Percentiles rank a stretch among this genome's conserved stretches.
phyloP scores from a whole-genome alignment of 257 asterid species.

The Petunia secreta region DNA sequence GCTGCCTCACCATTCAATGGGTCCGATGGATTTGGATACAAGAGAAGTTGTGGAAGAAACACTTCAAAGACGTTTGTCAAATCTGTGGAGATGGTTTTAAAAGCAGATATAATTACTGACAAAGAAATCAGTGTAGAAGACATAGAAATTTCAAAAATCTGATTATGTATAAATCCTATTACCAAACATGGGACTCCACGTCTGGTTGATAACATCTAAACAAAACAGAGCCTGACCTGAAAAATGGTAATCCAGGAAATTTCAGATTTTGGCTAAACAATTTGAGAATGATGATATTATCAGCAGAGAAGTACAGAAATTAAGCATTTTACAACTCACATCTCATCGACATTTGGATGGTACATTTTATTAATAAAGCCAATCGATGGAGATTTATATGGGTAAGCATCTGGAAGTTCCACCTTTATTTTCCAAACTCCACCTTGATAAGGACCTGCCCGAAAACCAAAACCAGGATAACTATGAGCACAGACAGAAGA shows the following conservation, averaged over 20 bases:
- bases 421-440: slow-evolving; percentile 96
- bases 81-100: slow-evolving; percentile 46
- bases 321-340: slow-evolving; percentile 47
- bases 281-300: background rate
- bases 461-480: slow-evolving; percentile 31
- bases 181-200: slow-evolving; percentile 99
- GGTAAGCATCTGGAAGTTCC: slow-evolving; percentile 97
- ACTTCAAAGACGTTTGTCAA: slow-evolving; percentile 92
- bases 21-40: slow-evolving; percentile 95
- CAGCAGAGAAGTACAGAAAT: slow-evolving; percentile 9
- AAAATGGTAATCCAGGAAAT: slow-evolving; percentile 28
- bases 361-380: slow-evolving; percentile 88
- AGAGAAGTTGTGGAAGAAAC: slow-evolving; percentile 87
- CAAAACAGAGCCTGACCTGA: slow-evolving; percentile 98
- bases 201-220: slow-evolving; percentile 92
- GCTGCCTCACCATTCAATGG: slow-evolving; percentile 98
- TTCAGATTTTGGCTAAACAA: background rate
- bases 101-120: background rate
- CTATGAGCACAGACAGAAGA: slow-evolving; percentile 6
- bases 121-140: background rate
- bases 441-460: slow-evolving; percentile 91
- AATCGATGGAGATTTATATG: slow-evolving; percentile 92
- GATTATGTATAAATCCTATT: slow-evolving; percentile 23
- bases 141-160: slow-evolving; percentile 1
- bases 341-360: slow-evolving; percentile 98